phyloP scores from a whole-genome alignment of 106 monocot genomes.

The Dendrobium huoshanense region DNA sequence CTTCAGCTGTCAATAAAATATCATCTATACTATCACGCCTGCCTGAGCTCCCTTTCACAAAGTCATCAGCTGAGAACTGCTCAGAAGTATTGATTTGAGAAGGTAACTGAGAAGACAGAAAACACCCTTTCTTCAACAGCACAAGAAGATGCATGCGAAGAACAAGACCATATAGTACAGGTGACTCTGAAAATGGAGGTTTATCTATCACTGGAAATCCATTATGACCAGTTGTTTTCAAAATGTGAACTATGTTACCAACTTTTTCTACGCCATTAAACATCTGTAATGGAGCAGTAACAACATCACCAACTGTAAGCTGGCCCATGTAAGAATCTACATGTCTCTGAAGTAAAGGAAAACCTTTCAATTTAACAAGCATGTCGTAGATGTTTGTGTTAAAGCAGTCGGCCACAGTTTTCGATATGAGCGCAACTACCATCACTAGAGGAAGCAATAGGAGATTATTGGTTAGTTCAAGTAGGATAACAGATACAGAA shows the following conservation, averaged over 20 bases:
- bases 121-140: slow-evolving; percentile 41
- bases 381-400: slow-evolving; percentile 44
- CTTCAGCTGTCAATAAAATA: slow-evolving; percentile 22
- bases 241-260: slow-evolving; percentile 33
- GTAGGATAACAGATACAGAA: slow-evolving; percentile 25
- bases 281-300: slow-evolving; percentile 36
- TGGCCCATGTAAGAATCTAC: slow-evolving; percentile 50
- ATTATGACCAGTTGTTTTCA: slow-evolving; percentile 28
- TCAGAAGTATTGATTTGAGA: background rate
- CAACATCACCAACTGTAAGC: slow-evolving; percentile 40
- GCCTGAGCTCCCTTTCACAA: slow-evolving; percentile 30
- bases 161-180: slow-evolving; percentile 38
- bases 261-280: slow-evolving; percentile 53
- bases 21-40: slow-evolving; percentile 25
- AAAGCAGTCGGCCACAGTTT: slow-evolving; percentile 47
- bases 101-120: slow-evolving; percentile 8
- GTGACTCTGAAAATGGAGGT: slow-evolving; percentile 27
- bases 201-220: slow-evolving; percentile 31
- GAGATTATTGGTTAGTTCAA: slow-evolving; percentile 32
- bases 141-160: slow-evolving; percentile 52
- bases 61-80: slow-evolving; percentile 26
- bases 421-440: slow-evolving; percentile 32
- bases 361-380: slow-evolving; percentile 36
- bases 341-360: slow-evolving; percentile 40
- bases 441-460: slow-evolving; percentile 29